These are phyloP conservation scores for Bruguiera hainesii DNA, from an alignment of 441 rosid genomes.

Conservation along the genomic window DNA sequence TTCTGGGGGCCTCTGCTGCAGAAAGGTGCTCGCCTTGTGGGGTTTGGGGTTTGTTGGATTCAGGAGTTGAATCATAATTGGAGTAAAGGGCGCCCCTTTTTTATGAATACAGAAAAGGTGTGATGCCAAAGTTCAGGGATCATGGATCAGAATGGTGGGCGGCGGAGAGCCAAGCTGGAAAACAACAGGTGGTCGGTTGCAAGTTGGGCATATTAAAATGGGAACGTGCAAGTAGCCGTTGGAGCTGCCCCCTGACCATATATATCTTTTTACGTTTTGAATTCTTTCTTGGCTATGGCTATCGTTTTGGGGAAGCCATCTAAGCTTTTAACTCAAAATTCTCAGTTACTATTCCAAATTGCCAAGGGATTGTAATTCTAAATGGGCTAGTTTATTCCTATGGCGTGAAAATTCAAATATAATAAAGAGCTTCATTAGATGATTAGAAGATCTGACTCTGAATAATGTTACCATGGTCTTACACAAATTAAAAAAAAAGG, in stretches of 20 bases:
- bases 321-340: background rate
- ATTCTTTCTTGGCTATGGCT: background rate
- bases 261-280: background rate
- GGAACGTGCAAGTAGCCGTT: background rate
- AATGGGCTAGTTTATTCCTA: no score
- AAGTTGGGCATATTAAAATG: background rate
- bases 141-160: background rate
- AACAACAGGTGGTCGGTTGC: background rate
- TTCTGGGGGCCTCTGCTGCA: background rate
- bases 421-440: no score
- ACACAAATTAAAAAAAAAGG: no score
- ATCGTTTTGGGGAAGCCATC: background rate
- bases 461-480: no score
- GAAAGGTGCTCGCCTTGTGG: no score
- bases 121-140: background rate
- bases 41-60: background rate
- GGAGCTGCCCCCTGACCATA: background rate
- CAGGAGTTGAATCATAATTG: background rate
- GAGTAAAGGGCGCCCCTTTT: background rate
- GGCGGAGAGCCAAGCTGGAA: background rate
- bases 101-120: background rate
- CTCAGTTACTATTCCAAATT: no score
- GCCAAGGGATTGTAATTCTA: no score
- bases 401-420: no score
- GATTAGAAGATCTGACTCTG: no score